Percentiles rank a stretch among this genome's conserved stretches.
Conservation (phyloP, 2,329 filamentous ascomycete genomes). For the Colletotrichum higginsianum region DNA sequence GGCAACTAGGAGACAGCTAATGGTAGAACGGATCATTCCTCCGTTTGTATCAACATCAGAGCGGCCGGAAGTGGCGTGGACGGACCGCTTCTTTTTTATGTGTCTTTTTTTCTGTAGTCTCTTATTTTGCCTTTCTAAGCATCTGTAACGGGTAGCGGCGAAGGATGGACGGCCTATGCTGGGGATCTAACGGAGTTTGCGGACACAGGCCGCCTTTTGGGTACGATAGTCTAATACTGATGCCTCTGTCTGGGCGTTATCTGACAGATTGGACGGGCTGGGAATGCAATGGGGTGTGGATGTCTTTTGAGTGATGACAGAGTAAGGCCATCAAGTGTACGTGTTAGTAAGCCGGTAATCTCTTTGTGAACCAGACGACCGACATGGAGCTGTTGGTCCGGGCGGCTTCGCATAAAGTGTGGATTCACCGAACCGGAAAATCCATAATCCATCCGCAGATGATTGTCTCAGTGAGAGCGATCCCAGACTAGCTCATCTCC, state of each 20-base stretch:
- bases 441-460: no score
- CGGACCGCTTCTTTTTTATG: conserved; percentile 13
- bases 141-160: conserved; percentile 19
- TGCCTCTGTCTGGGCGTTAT: conserved; percentile 17
- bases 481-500: no score
- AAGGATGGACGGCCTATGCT: conserved; percentile 25
- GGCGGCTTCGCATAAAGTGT: no score
- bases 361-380: no score
- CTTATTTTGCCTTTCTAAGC: background rate
- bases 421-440: no score
- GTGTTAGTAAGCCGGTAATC: no score
- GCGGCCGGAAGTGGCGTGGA: background rate
- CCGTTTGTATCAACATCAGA: conserved; percentile 21
- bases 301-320: no score
- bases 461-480: no score
- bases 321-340: no score
- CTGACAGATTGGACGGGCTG: background rate
- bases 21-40: background rate
- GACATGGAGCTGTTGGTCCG: no score
- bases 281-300: no score
- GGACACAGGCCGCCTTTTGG: conserved; percentile 37
- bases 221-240: conserved; percentile 38
- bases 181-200: conserved; percentile 29
- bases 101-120: background rate
- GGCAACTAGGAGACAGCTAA: conserved; percentile 28